Percentiles rank a stretch among this genome's conserved stretches.
Evolutionary conservation across 495 filamentous ascomycete species (phyloP).

Genomic region (Penicillium crystallinum): DNA sequence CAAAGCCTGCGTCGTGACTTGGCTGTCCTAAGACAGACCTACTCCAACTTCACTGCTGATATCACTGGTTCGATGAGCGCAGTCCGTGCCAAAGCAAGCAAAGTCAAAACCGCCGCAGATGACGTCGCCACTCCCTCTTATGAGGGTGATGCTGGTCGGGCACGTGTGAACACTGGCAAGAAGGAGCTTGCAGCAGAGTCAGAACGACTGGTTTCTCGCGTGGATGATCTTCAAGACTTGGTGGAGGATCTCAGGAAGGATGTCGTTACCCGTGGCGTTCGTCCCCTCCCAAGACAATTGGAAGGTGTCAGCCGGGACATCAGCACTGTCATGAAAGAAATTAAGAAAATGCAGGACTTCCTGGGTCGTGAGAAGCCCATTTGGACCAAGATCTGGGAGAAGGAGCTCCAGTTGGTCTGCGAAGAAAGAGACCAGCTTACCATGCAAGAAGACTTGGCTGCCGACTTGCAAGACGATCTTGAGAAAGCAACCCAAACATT

Average conservation of each 20-base stretch:
- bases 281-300: constrained; percentile 86
- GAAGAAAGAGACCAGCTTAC: constrained; percentile 90
- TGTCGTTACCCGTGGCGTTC: constrained; percentile 87
- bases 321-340: constrained; percentile 68
- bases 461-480: constrained; percentile 89
- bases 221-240: constrained; percentile 93
- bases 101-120: constrained; percentile 70
- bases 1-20: constrained; percentile 83
- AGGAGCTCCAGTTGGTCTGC: constrained; percentile 88
- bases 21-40: constrained; percentile 88
- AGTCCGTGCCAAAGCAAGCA: constrained; percentile 71
- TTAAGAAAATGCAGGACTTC: constrained; percentile 94
- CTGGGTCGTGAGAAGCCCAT: constrained; percentile 86
- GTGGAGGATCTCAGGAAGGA: constrained; percentile 97
- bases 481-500: constrained; percentile 93
- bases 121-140: constrained; percentile 59
- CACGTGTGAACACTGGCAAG: constrained; percentile 80
- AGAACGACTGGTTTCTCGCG: constrained; percentile 79
- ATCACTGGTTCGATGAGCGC: constrained; percentile 80
- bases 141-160: constrained; percentile 67
- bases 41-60: constrained; percentile 82
- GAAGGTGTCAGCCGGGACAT: constrained; percentile 86
- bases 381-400: constrained; percentile 99
- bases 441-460: constrained; percentile 87
- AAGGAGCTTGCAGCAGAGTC: constrained; percentile 78